Percentiles rank a stretch among this genome's conserved stretches.
These are phyloP conservation scores for Taphrina sp. DNA, from an alignment of 1,139 yeast species.

Conservation along the genomic window DNA sequence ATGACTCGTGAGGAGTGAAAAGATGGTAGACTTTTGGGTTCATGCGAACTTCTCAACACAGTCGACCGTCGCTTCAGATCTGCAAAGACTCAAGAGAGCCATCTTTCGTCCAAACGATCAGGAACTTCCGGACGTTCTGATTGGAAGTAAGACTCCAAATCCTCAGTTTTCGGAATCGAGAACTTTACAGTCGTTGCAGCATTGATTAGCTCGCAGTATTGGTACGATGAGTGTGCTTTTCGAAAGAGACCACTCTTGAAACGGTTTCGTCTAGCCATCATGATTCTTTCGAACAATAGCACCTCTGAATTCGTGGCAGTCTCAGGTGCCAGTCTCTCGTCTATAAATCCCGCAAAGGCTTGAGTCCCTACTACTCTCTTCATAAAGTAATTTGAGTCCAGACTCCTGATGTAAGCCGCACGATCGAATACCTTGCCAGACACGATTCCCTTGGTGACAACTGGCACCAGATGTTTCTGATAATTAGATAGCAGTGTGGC, in stretches of 20 bases:
- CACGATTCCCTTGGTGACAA: background rate
- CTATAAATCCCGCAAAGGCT: slow-evolving; percentile 36
- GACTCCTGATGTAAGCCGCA: background rate
- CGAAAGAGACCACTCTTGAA: slow-evolving; percentile 3
- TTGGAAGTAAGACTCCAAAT: background rate
- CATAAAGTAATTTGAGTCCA: slow-evolving; percentile 35
- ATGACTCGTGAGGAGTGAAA: too few relatives aligned
- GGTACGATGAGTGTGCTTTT: background rate
- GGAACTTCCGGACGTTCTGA: background rate
- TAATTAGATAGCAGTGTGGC: slow-evolving; percentile 34
- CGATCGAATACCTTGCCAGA: too few relatives aligned
- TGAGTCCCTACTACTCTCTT: slow-evolving; percentile 35
- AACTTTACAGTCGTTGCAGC: background rate
- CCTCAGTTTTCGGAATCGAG: background rate
- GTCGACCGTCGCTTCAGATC: background rate
- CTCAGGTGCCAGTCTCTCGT: slow-evolving; percentile 29
- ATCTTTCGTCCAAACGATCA: background rate
- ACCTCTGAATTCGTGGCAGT: slow-evolving; percentile 3
- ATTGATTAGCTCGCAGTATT: background rate
- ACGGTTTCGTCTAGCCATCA: slow-evolving; percentile 14
- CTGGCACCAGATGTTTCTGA: slow-evolving; percentile 24
- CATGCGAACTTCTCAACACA: background rate
- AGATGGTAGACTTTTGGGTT: too few relatives aligned
- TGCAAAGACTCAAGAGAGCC: background rate
- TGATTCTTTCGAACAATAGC: slow-evolving; percentile 21